Base-by-base conservation (phyloP, 495 filamentous ascomycete genomes). In the Trichoderma reesei region DNA sequence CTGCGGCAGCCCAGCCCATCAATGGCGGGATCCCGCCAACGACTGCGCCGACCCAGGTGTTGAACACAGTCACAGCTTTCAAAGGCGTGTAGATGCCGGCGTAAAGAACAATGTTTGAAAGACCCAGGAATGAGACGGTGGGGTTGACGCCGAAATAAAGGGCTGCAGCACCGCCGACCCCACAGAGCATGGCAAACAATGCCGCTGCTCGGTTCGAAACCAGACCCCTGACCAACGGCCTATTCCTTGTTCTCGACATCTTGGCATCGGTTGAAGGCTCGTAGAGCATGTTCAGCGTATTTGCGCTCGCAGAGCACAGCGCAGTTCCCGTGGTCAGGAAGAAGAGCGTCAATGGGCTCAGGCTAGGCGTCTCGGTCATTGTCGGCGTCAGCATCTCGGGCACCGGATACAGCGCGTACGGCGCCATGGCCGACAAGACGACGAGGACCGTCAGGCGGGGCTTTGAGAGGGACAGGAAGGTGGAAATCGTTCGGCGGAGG, bases 1-100 rank as follows among this genome's bases (percentile, higher is more conserved):
- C 90, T 2, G 92, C 94, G 0, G 94, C 94, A 14, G 93, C 87
- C 94, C 94, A 98, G 69, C 94, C 94, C 94, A 98, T 98, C 60
- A 98, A 71, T 5, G 94, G 94, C 0, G 94, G 94, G 54, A 98
- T 96, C 1, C 88, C 92, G 59, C 94, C 94, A 0, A 98, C 90
- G 2, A 98, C 65, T 13, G 94, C 94, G 36, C 94, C 94, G 10
- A 91, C 87, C 94, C 94, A 98, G 0, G 94, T 98, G 71, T 98
- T 98, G 54, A 92, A 73, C 5, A 90, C 90, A 33, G 87, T 88
- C 0, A 98, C 75, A 1, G 92, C 85, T 72, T 98, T 98, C 69
- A 98, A 72, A 0, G 94, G 92, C 0, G 94, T 98, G 70, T 98
- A 98, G 1, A 90, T 80, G 44, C 90, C 92, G 0, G 92, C 94